A percentile compares a stretch with the other conserved stretches of the same genome.
These are phyloP conservation scores for Kluyveromyces nonfermentans DNA, from an alignment of 805 yeast genomes.

Conservation along the genomic window DNA sequence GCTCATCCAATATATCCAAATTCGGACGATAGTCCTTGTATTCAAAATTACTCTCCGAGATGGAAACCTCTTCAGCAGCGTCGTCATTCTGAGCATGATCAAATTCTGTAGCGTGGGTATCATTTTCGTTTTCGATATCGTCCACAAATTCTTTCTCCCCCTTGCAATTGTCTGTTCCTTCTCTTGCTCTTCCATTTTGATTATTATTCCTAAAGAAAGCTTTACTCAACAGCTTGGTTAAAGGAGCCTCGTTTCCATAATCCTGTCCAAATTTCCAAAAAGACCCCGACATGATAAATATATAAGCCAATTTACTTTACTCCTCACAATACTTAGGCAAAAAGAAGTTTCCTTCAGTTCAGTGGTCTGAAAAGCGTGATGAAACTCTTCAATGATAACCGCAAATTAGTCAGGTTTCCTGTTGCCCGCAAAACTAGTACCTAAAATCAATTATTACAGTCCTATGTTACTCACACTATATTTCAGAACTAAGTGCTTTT, in stretches of 20 bases:
- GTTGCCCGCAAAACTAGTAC: not conserved
- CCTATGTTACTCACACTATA: not conserved
- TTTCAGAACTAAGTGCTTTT: not conserved
- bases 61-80: constrained; percentile 15
- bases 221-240: constrained; percentile 37
- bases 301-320: not conserved
- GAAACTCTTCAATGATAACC: not conserved
- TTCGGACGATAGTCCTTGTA: constrained; percentile 34
- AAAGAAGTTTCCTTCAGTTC: not conserved
- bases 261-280: constrained; percentile 57
- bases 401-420: not conserved
- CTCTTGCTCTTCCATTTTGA: constrained; percentile 7
- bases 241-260: constrained; percentile 45
- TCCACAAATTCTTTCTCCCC: constrained; percentile 28
- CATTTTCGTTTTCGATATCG: constrained; percentile 6
- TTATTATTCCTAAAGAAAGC: constrained; percentile 25
- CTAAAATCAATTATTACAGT: not conserved
- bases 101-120: constrained; percentile 5
- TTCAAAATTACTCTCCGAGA: constrained; percentile 28
- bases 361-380: not conserved
- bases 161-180: not conserved
- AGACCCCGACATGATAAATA: constrained; percentile 32
- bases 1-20: constrained; percentile 39
- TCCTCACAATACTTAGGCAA: not conserved
- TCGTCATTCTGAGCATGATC: constrained; percentile 20